These are phyloP conservation scores for Yamadazyma philogaea DNA, from an alignment of 805 yeast genomes.

Conservation along the genomic window DNA sequence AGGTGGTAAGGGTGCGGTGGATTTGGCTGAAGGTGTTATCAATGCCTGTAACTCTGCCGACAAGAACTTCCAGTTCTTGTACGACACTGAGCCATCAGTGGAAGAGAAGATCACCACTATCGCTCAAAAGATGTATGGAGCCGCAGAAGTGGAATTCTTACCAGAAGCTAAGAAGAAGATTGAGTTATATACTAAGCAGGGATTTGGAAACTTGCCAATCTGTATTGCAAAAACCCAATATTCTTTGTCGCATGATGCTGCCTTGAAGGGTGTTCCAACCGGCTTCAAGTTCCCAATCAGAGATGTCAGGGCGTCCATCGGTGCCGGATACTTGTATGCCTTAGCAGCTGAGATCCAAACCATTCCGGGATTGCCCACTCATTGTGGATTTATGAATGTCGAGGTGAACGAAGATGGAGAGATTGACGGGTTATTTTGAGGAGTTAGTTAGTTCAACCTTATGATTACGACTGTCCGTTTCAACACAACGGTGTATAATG, in stretches of 20 bases:
- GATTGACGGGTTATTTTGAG: constrained; percentile 60
- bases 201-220: constrained; percentile 73
- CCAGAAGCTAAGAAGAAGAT: constrained; percentile 70
- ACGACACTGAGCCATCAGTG: constrained; percentile 57
- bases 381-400: constrained; percentile 83
- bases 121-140: constrained; percentile 78
- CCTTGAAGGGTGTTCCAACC: constrained; percentile 77
- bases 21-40: constrained; percentile 68
- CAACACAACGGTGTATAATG: neutral
- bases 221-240: constrained; percentile 87
- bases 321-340: constrained; percentile 84
- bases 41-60: constrained; percentile 51
- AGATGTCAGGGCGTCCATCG: constrained; percentile 73
- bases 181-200: constrained; percentile 65
- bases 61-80: constrained; percentile 51
- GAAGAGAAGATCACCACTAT: constrained; percentile 66
- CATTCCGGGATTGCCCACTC: constrained; percentile 82
- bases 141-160: constrained; percentile 63
- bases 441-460: constrained; percentile 10
- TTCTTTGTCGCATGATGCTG: constrained; percentile 79
- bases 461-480: constrained; percentile 5
- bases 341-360: constrained; percentile 85
- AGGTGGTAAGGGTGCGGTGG: constrained; percentile 81
- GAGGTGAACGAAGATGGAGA: constrained; percentile 79
- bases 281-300: constrained; percentile 79